Evolutionary conservation across 192 early-diverging fungal species (phyloP), one percentile per base, ranked within the genome.

Genomic region (Chytriomyces sp.): DNA sequence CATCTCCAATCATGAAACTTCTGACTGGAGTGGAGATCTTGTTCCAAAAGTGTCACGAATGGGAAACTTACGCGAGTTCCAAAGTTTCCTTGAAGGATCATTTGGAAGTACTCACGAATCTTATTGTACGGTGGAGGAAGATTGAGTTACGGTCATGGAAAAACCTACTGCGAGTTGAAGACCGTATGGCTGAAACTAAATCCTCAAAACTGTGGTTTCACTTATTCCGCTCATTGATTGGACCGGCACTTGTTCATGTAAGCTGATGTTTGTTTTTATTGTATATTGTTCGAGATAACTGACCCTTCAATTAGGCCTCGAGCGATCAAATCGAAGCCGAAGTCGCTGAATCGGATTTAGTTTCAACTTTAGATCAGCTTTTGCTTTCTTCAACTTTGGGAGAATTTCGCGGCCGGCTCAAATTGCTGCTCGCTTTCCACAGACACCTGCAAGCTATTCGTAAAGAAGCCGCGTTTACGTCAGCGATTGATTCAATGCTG

Each of bases 71-170:
- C 71, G 95, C 96, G 9, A 91, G 90, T 72, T 82, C 88, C 18
- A 92, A 94, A 24, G 91, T 93, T 28, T 94, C 95, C 7, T 72
- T 98, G 45, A 88, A 91, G 49, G 77, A 81, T 44, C 86, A 91
- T 50, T 88, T 91, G 65, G 89, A 92, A 7, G 89, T 91, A 11
- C 83, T 95, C 0, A 90, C 90, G 3, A 45, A 67, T 5, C 76
- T 95, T 63, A 95, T 99, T 59, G 88, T 98, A 0, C 83, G 87
- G 23, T 99, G 98, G 98, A 86, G 98, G 66, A 93, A 96, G 84
- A 78, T 92, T 5, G 98, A 99, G 82, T 84, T 99, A 23, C 90
- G 90, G 61, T 86, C 91, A 67, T 99, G 98, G 98, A 91, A 91
- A 47, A 90, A 95, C 47, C 75, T 99, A 46, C 83, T 99, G 75